Conservation (phyloP, 495 filamentous ascomycete genomes). For the Astrothelium subdiscretum region DNA sequence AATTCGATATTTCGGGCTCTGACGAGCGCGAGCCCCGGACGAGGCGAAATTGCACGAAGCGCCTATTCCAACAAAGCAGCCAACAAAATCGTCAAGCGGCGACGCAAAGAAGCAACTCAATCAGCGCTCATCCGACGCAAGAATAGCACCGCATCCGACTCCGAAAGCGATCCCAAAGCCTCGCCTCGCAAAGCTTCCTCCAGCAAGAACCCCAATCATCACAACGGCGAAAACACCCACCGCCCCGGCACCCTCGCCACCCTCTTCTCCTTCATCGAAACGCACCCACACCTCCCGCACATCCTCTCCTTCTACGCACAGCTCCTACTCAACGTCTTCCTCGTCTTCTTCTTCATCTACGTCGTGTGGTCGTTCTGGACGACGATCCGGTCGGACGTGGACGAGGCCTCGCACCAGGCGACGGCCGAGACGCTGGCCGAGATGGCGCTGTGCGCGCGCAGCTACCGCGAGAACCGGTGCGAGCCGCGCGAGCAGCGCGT, state of each 20-base stretch:
- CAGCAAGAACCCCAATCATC: conserved; percentile 6
- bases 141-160: conserved; percentile 48
- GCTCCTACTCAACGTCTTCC: conserved; percentile 62
- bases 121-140: conserved; percentile 22
- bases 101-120: conserved; percentile 27
- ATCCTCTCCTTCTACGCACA: conserved; percentile 80
- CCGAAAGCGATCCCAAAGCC: conserved; percentile 22
- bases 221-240: neutral
- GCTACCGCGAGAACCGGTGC: conserved; percentile 67
- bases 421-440: conserved; percentile 54
- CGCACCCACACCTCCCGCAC: conserved; percentile 73
- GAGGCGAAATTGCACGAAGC: conserved; percentile 45
- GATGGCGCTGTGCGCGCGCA: conserved; percentile 56
- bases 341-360: conserved; percentile 56
- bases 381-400: conserved; percentile 65
- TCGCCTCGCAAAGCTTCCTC: conserved; percentile 16
- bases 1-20: conserved; percentile 11
- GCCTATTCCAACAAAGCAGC: conserved; percentile 43
- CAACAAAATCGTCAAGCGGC: conserved; percentile 41
- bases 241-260: conserved; percentile 30
- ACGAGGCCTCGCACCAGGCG: conserved; percentile 52
- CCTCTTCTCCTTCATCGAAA: conserved; percentile 57
- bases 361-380: conserved; percentile 57
- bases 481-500: conserved; percentile 40
- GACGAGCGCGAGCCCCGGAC: conserved; percentile 31